Evolutionary conservation across 139 green algal genomes (phyloP), one percentile per base, ranked within the genome.

Genomic region (Micromonas pusilla): DNA sequence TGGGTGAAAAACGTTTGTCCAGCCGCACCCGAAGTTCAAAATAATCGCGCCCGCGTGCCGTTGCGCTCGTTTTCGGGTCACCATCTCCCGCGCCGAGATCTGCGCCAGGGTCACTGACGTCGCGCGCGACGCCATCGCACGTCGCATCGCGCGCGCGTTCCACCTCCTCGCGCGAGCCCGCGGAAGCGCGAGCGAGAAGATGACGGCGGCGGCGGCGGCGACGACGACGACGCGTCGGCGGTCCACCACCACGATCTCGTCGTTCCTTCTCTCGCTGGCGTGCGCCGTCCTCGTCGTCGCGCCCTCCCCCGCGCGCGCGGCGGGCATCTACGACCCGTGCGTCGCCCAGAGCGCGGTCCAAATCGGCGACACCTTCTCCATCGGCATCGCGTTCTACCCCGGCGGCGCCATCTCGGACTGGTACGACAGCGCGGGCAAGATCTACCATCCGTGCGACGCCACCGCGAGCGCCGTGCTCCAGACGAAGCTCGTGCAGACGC

Each of bases 341-440:
- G 63, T 34, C 1, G 9, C 45, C 16, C 45, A 57, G 45, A 9
- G 9, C 45, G 45, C 9, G 9, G 9, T 57, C 9, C 16, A 9
- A 16, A 16, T 16, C 9, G 63, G 63, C 63, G 6, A 75, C 68
- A 1, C 1, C 33, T 45, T 78, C 1, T 52, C 52, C 2, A 52
- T 78, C 21, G 72, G 72, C 31, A 0, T 78, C 16, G 72, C 52
- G 54, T 78, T 62, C 33, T 78, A 28, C 1, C 32, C 72, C 21
- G 52, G 53, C 32, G 72, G 72, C 26, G 20, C 52, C 1, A 9
- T 78, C 54, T 39, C 1, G 19, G 52, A 70, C 4, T 78, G 72
- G 70, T 20, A 21, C n/a, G 70, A 66, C 38, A n/a, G n/a, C n/a
- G n/a, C n/a, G 45, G 45, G 45, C 45, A 57, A 9, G 45, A 9